Base-by-base conservation (phyloP, 208 protist genomes). In the Trypanosoma congolense region DNA sequence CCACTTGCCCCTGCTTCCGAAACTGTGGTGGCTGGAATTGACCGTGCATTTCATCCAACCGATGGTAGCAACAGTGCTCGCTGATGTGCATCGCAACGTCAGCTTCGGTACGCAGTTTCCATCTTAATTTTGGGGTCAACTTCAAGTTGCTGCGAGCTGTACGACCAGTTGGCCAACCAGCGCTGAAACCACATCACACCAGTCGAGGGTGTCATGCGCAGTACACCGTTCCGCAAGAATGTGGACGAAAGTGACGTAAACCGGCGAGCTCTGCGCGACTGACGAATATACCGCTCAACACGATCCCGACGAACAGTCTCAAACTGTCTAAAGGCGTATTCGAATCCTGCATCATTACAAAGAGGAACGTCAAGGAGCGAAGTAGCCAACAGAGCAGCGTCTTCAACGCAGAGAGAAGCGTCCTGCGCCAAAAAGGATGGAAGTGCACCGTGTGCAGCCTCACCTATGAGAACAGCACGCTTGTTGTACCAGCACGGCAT, bases 401-500 rank as follows among this genome's bases (percentile, higher is more conserved):
- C 88, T 52, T 95, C 84, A 5, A 95, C 82, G 56, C 88, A 95
- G 33, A 95, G 59, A 1, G 83, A 92, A 12, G 88, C 80, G 48
- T 95, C 88, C 40, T 92, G 83, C 12, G 77, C 57, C 2, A 95
- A 71, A 8, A 91, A 85, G 0, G 78, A 95, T n/a, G 88, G 88
- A 43, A 92, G 43, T 10, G 82, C 67, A 3, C 84, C 88, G 62
- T 95, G 88, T 1, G 88, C 88, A 0, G 88, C 83, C 49, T 95
- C 88, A 14, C 88, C 88, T 35, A 92, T 75, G 5, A 95, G 56
- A 43, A 95, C 83, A 2, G 88, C 88, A 3, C 88, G 72, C 19
- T 80, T 80, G 64, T 95, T 95, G 66, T 72, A 92, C 85, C 88
- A 95, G 18, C 84, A 77, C 24, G 88, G 83, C 83, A 95, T 92